Evolutionary conservation across 345 rosid species (phyloP).

Genomic region (Citrus reticulata): DNA sequence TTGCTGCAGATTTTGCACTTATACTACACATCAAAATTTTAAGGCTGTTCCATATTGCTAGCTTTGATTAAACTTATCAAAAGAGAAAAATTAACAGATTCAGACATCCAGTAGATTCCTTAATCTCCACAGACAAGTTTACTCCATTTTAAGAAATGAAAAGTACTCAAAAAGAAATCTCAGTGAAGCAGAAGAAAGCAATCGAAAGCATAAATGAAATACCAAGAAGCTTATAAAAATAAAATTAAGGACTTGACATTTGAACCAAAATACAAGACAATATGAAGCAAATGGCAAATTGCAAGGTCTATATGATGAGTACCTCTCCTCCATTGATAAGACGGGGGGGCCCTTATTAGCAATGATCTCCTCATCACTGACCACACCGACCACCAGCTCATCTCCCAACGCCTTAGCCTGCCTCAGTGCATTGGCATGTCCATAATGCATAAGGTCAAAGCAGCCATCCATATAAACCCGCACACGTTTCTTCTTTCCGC

Average conservation of each 20-base stretch:
- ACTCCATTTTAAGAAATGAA: neutral
- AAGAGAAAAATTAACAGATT: neutral
- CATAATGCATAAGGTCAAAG: constrained; percentile 97
- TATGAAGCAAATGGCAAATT: neutral
- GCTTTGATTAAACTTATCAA: neutral
- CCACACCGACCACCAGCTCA: constrained; percentile 89
- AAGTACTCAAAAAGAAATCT: neutral
- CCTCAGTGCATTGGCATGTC: constrained; percentile 86
- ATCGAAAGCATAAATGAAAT: neutral
- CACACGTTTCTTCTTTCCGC: constrained; percentile 43
- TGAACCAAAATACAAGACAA: neutral
- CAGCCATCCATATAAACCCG: constrained; percentile 99
- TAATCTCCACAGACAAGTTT: neutral
- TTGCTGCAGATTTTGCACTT: no score
- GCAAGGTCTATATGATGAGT: neutral
- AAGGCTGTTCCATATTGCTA: neutral
- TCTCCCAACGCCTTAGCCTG: constrained; percentile 92
- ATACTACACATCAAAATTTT: neutral
- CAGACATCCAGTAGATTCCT: neutral
- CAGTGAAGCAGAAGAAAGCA: neutral
- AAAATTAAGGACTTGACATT: neutral
- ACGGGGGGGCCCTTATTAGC: constrained; percentile 96
- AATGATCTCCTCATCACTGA: constrained; percentile 90
- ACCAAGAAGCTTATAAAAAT: neutral
- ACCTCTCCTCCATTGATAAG: constrained; percentile 87